Evolutionary conservation across 306 rosid species (phyloP).

Genomic region (Quercus gilva): DNA sequence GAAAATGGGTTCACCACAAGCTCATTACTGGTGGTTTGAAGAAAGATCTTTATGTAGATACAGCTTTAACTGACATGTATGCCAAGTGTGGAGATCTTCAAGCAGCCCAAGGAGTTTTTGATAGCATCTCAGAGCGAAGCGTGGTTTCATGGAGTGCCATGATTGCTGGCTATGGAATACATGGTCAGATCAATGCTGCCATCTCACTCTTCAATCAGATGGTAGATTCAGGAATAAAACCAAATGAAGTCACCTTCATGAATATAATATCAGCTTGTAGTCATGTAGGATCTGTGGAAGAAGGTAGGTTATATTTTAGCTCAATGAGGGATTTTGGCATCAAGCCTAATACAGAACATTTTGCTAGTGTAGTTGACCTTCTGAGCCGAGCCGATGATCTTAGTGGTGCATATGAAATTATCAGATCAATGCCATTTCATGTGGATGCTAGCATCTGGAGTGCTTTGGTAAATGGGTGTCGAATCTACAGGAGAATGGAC

Average conservation of each 20-base stretch:
- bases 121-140: conserved; percentile 8
- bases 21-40: too few species aligned
- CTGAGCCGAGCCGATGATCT: conserved; percentile 86
- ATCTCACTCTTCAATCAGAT: conserved; percentile 42
- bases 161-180: conserved; percentile 81
- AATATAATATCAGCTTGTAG: too few species aligned
- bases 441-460: conserved; percentile 83
- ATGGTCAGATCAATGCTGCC: conserved; percentile 60
- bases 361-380: conserved; percentile 73
- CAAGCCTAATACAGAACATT: conserved; percentile 62
- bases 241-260: too few species aligned
- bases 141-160: conserved; percentile 87
- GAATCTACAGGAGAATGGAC: conserved; percentile 73
- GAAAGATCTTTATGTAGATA: conserved; percentile 35
- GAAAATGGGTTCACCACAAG: too few species aligned
- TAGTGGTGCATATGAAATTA: conserved; percentile 55
- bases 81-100: too few species aligned
- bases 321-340: conserved; percentile 55
- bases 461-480: conserved; percentile 80
- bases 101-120: too few species aligned
- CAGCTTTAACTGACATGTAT: conserved; percentile 45
- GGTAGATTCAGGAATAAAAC: too few species aligned
- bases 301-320: conserved; percentile 27
- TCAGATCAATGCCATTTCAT: conserved; percentile 49
- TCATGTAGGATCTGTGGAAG: too few species aligned